These are phyloP conservation scores for Agrostemma githago DNA, from an alignment of 148 eudicot genomes.

Conservation along the genomic window DNA sequence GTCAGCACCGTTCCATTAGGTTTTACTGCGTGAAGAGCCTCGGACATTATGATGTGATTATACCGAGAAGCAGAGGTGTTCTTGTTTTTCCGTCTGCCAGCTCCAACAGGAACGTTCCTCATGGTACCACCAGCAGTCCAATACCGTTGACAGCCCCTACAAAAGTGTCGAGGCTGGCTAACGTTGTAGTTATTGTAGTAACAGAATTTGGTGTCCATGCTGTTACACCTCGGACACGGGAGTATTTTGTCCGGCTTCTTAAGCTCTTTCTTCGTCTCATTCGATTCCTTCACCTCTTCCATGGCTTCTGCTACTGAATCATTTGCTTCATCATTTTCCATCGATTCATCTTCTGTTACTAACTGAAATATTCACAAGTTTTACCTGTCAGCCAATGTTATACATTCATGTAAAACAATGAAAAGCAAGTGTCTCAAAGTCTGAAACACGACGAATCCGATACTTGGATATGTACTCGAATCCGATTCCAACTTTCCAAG, in stretches of 20 bases:
- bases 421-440: background rate
- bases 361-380: slow-evolving; percentile 37
- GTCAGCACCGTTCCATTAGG: slow-evolving; percentile 52
- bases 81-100: slow-evolving; percentile 92
- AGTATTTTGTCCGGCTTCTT: slow-evolving; percentile 44
- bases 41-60: slow-evolving; percentile 55
- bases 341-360: slow-evolving; percentile 25
- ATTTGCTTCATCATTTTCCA: slow-evolving; percentile 33
- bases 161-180: slow-evolving; percentile 89
- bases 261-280: slow-evolving; percentile 36
- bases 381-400: slow-evolving; percentile 13
- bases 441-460: background rate
- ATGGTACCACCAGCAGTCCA: slow-evolving; percentile 98
- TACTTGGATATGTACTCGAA: background rate
- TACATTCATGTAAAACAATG: background rate
- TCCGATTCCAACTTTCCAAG: background rate
- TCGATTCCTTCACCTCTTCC: slow-evolving; percentile 38
- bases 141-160: slow-evolving; percentile 92
- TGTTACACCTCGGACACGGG: slow-evolving; percentile 93
- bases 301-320: slow-evolving; percentile 40
- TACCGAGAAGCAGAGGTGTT: slow-evolving; percentile 43
- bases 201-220: slow-evolving; percentile 97
- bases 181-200: slow-evolving; percentile 91
- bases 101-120: slow-evolving; percentile 90
- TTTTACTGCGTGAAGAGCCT: slow-evolving; percentile 56